Percentiles rank a stretch among this genome's conserved stretches.
Conservation (phyloP, 2,329 filamentous ascomycete species). For the Calonectria montana region DNA sequence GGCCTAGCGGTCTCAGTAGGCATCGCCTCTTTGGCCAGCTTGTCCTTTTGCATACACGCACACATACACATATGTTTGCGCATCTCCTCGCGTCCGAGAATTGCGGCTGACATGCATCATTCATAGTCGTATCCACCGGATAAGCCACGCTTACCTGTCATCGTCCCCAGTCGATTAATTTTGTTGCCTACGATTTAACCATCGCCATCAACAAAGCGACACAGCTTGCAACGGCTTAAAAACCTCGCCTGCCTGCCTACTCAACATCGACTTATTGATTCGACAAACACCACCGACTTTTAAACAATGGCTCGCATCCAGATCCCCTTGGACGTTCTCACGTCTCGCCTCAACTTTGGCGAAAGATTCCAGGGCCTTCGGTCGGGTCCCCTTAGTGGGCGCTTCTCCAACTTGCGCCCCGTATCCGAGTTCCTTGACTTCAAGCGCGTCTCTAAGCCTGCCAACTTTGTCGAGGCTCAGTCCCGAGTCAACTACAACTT, state of each 20-base stretch:
- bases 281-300: constrained; percentile 18
- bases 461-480: constrained; percentile 90
- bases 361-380: constrained; percentile 89
- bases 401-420: constrained; percentile 93
- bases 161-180: constrained; percentile 33
- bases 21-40: constrained; percentile 32
- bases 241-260: neutral
- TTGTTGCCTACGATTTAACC: constrained; percentile 35
- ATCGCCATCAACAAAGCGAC: neutral
- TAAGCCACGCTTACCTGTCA: constrained; percentile 36
- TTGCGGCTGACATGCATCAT: constrained; percentile 13
- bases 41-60: constrained; percentile 33
- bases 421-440: constrained; percentile 94
- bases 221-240: neutral
- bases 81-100: neutral
- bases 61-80: no score
- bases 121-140: constrained; percentile 19
- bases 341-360: constrained; percentile 86
- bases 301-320: constrained; percentile 83
- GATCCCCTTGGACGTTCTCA: constrained; percentile 91
- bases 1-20: constrained; percentile 24
- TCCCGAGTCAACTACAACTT: constrained; percentile 97
- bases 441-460: constrained; percentile 94
- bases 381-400: constrained; percentile 79
- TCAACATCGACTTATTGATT: constrained; percentile 5